Percentiles rank a stretch among this genome's conserved stretches.
phyloP scores from a whole-genome alignment of 2,329 filamentous ascomycete species.

The Trichoderma guizhouense region DNA sequence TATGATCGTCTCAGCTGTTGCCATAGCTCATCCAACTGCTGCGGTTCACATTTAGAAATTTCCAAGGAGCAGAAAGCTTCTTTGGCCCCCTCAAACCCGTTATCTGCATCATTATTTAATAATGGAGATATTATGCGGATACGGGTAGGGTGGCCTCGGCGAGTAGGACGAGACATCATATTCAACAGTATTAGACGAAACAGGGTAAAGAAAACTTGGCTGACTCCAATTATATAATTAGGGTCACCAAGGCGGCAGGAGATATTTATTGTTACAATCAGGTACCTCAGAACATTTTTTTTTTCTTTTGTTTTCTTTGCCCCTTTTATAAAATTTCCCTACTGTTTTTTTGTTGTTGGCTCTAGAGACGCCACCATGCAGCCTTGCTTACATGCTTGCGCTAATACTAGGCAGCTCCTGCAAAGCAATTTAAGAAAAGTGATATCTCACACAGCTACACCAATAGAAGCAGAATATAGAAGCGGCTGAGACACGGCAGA shows the following conservation, averaged over 20 bases:
- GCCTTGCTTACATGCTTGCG: too few relatives aligned
- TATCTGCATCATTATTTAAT: neutral
- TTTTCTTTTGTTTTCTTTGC: too few relatives aligned
- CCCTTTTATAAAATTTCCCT: too few relatives aligned
- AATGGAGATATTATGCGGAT: neutral
- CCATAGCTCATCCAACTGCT: neutral
- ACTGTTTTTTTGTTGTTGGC: too few relatives aligned
- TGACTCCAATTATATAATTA: neutral
- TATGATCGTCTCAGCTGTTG: neutral
- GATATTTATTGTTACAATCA: neutral
- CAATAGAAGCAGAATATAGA: too few relatives aligned
- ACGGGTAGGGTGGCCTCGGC: fast-evolving
- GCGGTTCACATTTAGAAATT: neutral
- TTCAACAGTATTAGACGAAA: neutral
- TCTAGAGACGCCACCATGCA: too few relatives aligned
- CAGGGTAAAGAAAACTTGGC: neutral
- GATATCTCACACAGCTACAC: too few relatives aligned
- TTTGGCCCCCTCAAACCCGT: neutral
- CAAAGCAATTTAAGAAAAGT: too few relatives aligned
- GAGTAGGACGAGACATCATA: neutral
- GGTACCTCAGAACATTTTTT: too few relatives aligned
- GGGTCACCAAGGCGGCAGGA: neutral
- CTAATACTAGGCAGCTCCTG: too few relatives aligned
- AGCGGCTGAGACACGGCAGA: too few relatives aligned
- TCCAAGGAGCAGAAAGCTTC: neutral